Conservation (phyloP, 192 early-diverging fungal species). For the Coemansia sp. region DNA sequence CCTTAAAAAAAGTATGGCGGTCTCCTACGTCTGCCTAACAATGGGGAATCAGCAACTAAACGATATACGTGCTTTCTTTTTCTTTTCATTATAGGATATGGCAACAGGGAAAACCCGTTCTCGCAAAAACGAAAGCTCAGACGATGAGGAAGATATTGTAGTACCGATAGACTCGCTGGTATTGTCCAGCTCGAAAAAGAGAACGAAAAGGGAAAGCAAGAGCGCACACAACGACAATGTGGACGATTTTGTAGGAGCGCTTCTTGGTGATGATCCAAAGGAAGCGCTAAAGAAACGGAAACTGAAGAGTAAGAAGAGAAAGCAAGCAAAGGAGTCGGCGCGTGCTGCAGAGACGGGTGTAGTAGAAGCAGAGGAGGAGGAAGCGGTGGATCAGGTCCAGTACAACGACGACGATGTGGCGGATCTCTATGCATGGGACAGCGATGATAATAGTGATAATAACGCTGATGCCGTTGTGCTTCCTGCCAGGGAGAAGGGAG, state of each 20-base stretch:
- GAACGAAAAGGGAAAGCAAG: constrained; percentile 8
- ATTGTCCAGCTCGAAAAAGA: constrained; percentile 1
- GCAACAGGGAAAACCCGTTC: background rate
- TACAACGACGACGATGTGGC: constrained; percentile 34
- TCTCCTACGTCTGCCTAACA: too few relatives aligned
- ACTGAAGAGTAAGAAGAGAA: background rate
- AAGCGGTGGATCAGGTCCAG: background rate
- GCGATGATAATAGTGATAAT: constrained; percentile 6
- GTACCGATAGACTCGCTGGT: constrained; percentile 16
- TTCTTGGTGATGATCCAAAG: constrained; percentile 23
- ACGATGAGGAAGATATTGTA: constrained; percentile 21
- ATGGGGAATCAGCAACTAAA: too few relatives aligned
- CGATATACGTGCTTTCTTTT: too few relatives aligned
- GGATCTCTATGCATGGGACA: constrained; percentile 46
- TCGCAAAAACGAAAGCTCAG: background rate
- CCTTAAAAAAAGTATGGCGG: too few relatives aligned
- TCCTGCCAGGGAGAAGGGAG: too few relatives aligned
- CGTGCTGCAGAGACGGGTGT: background rate
- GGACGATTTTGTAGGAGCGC: constrained; percentile 44
- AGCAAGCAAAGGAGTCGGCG: background rate
- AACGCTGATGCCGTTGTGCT: too few relatives aligned
- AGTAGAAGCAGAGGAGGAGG: background rate
- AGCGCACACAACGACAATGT: constrained; percentile 12
- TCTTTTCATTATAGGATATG: background rate
- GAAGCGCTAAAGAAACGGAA: constrained; percentile 9